Evolutionary conservation across 1,139 yeast genomes (phyloP).

Genomic region (Taphrina wiesneri): DNA sequence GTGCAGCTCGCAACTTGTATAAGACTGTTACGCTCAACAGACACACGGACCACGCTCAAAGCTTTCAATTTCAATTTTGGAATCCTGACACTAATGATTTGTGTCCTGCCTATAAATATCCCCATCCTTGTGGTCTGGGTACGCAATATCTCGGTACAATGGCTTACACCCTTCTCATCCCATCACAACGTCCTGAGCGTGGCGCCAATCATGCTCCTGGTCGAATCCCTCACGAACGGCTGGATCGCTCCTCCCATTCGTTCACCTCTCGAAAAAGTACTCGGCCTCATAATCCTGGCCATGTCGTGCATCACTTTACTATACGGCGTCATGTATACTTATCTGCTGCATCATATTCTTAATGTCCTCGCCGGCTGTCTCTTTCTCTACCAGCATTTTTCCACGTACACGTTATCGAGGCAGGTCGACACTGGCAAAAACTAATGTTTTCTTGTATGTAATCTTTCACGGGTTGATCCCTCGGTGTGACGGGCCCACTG

Average conservation of each 20-base stretch:
- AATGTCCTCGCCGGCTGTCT: conserved; percentile 42
- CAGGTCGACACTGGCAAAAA: not conserved
- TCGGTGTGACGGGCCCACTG: not conserved
- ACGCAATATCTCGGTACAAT: conserved; percentile 43
- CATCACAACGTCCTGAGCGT: conserved; percentile 45
- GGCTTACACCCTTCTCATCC: conserved; percentile 44
- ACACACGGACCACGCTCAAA: conserved; percentile 8
- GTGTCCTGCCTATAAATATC: conserved; percentile 45
- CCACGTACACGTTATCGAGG: not conserved
- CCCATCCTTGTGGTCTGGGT: conserved; percentile 47
- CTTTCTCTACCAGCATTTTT: conserved; percentile 11
- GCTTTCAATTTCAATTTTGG: conserved; percentile 42
- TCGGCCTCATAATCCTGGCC: conserved; percentile 42
- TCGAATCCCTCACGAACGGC: conserved; percentile 42
- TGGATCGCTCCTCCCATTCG: conserved; percentile 43
- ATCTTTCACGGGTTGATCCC: not conserved
- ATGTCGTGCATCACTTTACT: conserved; percentile 43
- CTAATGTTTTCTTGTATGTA: conserved; percentile 1
- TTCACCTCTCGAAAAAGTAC: conserved; percentile 34
- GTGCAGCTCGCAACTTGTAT: conserved; percentile 45
- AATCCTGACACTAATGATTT: conserved; percentile 44
- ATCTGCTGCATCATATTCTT: conserved; percentile 45
- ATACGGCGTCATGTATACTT: conserved; percentile 46
- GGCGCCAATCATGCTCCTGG: conserved; percentile 44
- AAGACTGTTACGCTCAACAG: conserved; percentile 29